Percentiles rank a stretch among this genome's conserved stretches.
phyloP scores from a whole-genome alignment of 129 eudicot genomes.

The Cynara cardunculus region DNA sequence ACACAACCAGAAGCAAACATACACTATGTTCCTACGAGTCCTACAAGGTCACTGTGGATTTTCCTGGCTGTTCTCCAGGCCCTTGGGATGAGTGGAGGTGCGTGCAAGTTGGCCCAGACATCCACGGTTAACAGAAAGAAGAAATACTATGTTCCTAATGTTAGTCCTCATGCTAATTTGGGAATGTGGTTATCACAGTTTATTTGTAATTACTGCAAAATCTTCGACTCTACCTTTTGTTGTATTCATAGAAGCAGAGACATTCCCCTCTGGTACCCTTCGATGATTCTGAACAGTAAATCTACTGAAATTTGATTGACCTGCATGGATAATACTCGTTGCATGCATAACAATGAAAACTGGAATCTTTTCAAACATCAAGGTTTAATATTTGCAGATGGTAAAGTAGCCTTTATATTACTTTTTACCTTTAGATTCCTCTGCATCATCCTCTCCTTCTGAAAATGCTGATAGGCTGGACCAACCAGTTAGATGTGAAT shows the following conservation, averaged over 20 bases:
- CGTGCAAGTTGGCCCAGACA: no score
- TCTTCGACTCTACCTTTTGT: conserved; percentile 49
- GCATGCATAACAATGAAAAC: background rate
- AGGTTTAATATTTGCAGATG: background rate
- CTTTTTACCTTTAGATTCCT: conserved; percentile 53
- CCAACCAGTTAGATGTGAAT: conserved; percentile 64
- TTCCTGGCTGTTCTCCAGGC: no score
- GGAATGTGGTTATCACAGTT: background rate
- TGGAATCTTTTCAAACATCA: background rate
- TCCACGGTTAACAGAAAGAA: no score
- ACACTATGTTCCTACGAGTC: no score
- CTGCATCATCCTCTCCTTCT: conserved; percentile 89
- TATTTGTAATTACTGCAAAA: background rate
- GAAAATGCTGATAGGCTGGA: conserved; percentile 77
- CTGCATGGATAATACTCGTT: conserved; percentile 33
- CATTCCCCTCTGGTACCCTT: conserved; percentile 49
- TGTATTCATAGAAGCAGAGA: conserved; percentile 44
- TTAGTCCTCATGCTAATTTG: background rate
- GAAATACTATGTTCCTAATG: background rate
- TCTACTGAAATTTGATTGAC: conserved; percentile 51
- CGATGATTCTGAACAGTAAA: conserved; percentile 43
- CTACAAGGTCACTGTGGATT: no score
- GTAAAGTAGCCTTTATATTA: conserved; percentile 45
- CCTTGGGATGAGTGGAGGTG: no score
- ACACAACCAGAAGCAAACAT: background rate